A percentile compares a stretch with the other conserved stretches of the same genome.
phyloP scores from a whole-genome alignment of 257 asterid genomes.

The Solanum lycopersicoides region DNA sequence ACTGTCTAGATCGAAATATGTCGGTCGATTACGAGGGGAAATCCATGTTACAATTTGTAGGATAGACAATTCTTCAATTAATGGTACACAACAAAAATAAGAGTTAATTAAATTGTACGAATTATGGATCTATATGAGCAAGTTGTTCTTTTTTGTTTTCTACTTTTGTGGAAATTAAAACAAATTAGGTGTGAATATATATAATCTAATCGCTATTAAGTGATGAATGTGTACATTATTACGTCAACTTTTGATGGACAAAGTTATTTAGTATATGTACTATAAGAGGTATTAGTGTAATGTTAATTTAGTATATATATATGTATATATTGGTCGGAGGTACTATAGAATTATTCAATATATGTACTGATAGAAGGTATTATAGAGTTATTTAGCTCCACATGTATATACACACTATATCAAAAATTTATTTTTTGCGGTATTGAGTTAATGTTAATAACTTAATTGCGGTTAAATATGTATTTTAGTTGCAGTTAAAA shows the following conservation, averaged over 20 bases:
- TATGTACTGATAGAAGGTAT: not conserved
- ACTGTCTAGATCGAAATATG: not conserved
- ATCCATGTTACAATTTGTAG: not conserved
- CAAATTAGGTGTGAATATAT: not conserved
- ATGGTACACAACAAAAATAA: not conserved
- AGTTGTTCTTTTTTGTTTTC: not conserved
- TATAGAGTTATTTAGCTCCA: not conserved
- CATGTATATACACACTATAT: not conserved
- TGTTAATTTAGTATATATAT: no score
- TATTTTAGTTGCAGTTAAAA: no score
- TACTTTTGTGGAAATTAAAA: not conserved
- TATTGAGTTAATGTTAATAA: no score
- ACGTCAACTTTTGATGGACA: not conserved
- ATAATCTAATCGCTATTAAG: not conserved
- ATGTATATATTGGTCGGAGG: accelerated
- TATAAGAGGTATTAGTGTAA: no score
- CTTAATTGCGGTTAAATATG: no score
- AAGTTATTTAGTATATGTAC: not conserved
- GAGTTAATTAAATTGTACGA: not conserved
- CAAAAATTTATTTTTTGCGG: no score
- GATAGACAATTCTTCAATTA: not conserved
- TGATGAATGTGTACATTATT: not conserved
- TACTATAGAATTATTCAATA: not conserved
- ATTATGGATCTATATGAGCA: not conserved
- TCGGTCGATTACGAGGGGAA: not conserved